Conservation (phyloP, 495 filamentous ascomycete species). For the Aspergillus olivimuriae region DNA sequence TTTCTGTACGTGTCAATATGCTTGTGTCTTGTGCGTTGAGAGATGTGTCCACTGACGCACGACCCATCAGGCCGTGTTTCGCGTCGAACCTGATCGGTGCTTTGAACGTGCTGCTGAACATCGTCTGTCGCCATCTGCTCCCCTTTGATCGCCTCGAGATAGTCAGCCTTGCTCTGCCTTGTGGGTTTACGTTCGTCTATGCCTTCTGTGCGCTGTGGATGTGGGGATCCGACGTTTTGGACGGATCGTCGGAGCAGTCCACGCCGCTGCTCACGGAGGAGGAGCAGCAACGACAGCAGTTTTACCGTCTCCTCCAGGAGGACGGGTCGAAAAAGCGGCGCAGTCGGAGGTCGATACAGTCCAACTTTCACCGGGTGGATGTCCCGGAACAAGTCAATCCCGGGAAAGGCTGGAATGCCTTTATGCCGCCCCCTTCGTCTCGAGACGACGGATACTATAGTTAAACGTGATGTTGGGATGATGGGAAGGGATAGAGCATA, state of each 20-base stretch:
- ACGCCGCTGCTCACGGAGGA: slow-evolving; percentile 28
- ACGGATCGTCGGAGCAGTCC: neutral
- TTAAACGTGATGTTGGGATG: too few relatives aligned
- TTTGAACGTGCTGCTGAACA: slow-evolving; percentile 28
- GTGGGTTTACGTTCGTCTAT: slow-evolving; percentile 20
- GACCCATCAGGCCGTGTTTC: slow-evolving; percentile 23
- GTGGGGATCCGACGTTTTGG: slow-evolving; percentile 14
- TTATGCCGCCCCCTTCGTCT: slow-evolving; percentile 5
- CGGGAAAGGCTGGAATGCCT: slow-evolving; percentile 8
- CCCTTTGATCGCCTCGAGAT: slow-evolving; percentile 19
- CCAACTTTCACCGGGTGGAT: slow-evolving; percentile 32
- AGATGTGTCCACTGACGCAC: neutral
- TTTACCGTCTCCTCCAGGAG: slow-evolving; percentile 25
- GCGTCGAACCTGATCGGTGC: slow-evolving; percentile 24
- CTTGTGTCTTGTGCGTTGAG: neutral
- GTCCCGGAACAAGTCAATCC: slow-evolving; percentile 15
- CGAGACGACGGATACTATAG: slow-evolving; percentile 5
- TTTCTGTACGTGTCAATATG: slow-evolving; percentile 16
- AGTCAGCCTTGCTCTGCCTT: slow-evolving; percentile 19
- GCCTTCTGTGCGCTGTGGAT: slow-evolving; percentile 21
- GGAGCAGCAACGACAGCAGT: slow-evolving; percentile 32
- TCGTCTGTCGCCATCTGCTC: slow-evolving; percentile 20
- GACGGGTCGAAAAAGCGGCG: slow-evolving; percentile 12
- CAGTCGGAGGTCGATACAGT: slow-evolving; percentile 20
- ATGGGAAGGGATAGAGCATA: too few relatives aligned